These are phyloP conservation scores for Xanthoconium separans DNA, from an alignment of 1,284 basidiomycete species.

Conservation along the genomic window DNA sequence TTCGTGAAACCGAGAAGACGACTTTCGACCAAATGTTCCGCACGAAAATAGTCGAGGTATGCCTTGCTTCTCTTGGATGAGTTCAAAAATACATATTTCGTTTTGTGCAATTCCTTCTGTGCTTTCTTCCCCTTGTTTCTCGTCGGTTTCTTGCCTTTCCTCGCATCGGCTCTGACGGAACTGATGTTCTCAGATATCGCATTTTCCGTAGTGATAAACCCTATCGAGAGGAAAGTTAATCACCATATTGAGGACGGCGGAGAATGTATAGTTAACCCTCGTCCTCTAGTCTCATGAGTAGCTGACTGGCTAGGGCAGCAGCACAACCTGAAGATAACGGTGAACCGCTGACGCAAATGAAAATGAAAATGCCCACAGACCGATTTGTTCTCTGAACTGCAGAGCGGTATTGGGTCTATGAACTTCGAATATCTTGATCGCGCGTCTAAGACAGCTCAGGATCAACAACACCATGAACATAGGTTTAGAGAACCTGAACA, in stretches of 20 bases:
- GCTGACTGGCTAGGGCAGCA: slow-evolving; percentile 52
- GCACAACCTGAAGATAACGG: slow-evolving; percentile 47
- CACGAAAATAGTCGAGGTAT: slow-evolving; percentile 69
- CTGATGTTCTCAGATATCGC: slow-evolving; percentile 52
- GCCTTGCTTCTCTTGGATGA: slow-evolving; percentile 41
- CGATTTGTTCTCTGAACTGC: slow-evolving; percentile 59
- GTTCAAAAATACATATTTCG: slow-evolving; percentile 56
- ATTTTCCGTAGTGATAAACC: slow-evolving; percentile 56
- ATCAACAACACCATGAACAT: not conserved
- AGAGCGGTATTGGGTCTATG: slow-evolving; percentile 46
- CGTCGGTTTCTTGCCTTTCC: slow-evolving; percentile 40
- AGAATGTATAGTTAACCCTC: slow-evolving; percentile 48
- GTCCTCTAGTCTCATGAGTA: slow-evolving; percentile 65
- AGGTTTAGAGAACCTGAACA: slow-evolving; percentile 54
- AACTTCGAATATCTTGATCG: slow-evolving; percentile 67
- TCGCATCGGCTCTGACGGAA: slow-evolving; percentile 40
- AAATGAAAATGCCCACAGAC: slow-evolving; percentile 37
- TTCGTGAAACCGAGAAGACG: slow-evolving; percentile 56
- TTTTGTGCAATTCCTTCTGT: slow-evolving; percentile 54
- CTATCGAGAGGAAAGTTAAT: slow-evolving; percentile 35
- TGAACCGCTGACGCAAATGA: slow-evolving; percentile 7
- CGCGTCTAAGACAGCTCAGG: slow-evolving; percentile 47
- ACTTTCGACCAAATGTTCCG: slow-evolving; percentile 56
- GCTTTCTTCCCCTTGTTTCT: slow-evolving; percentile 47
- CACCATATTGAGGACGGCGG: not conserved